phyloP scores from a whole-genome alignment of 768 basidiomycete genomes.

The Fistulinella prunicolor region DNA sequence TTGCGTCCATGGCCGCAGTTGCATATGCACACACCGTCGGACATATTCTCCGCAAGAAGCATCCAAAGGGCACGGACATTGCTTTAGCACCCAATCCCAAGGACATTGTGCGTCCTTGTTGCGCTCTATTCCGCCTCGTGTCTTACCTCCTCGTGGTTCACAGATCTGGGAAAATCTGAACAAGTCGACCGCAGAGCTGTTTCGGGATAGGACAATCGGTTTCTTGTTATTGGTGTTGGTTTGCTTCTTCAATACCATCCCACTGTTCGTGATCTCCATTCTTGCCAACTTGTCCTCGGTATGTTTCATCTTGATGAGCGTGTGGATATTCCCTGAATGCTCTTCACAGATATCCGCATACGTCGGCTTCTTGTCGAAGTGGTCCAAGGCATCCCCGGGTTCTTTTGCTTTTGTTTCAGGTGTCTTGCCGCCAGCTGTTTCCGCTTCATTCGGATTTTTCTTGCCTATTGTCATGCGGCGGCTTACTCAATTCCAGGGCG shows the following conservation, averaged over 20 bases:
- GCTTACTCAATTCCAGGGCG: slow-evolving; percentile 69
- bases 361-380: slow-evolving; percentile 70
- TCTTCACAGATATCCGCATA: slow-evolving; percentile 42
- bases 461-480: slow-evolving; percentile 90
- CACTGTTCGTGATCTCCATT: slow-evolving; percentile 85
- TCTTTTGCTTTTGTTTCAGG: slow-evolving; percentile 87
- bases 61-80: slow-evolving; percentile 69
- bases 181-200: slow-evolving; percentile 61
- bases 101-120: slow-evolving; percentile 60
- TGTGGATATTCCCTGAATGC: background rate
- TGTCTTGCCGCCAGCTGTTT: slow-evolving; percentile 88
- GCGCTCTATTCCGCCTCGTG: background rate
- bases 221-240: slow-evolving; percentile 72
- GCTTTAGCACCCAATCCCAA: slow-evolving; percentile 83
- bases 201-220: slow-evolving; percentile 69
- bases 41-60: slow-evolving; percentile 62
- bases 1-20: slow-evolving; percentile 86
- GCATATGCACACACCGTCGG: slow-evolving; percentile 88
- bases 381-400: slow-evolving; percentile 58
- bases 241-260: slow-evolving; percentile 94
- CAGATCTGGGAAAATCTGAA: slow-evolving; percentile 93
- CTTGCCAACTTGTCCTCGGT: slow-evolving; percentile 88
- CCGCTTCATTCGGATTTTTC: slow-evolving; percentile 85
- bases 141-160: background rate
- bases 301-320: slow-evolving; percentile 23